A percentile compares a stretch with the other conserved stretches of the same genome.
phyloP scores from a whole-genome alignment of 2,329 filamentous ascomycete genomes.

The Stemphylium lycopersici region DNA sequence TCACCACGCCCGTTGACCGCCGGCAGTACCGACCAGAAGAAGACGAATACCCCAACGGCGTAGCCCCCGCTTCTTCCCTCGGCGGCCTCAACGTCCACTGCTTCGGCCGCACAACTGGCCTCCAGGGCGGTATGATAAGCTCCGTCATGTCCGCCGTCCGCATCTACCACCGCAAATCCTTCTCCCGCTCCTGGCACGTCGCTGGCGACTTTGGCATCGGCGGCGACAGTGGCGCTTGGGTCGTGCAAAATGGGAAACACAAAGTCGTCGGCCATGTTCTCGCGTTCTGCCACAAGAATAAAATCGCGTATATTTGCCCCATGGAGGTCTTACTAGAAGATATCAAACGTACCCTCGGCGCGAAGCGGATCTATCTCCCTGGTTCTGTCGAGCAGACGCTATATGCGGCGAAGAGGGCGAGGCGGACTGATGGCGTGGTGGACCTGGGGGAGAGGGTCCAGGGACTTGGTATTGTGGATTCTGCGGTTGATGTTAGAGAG shows the following conservation, averaged over 20 bases:
- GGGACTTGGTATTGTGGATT: constrained; percentile 41
- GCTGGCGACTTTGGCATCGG: constrained; percentile 71
- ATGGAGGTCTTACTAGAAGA: constrained; percentile 91
- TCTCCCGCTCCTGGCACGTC: constrained; percentile 73
- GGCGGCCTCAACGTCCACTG: constrained; percentile 83
- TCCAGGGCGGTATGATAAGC: constrained; percentile 79
- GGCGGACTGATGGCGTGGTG: constrained; percentile 15
- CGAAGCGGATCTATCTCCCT: constrained; percentile 72
- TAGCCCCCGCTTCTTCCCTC: constrained; percentile 66
- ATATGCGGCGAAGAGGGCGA: constrained; percentile 18
- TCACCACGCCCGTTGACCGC: constrained; percentile 44
- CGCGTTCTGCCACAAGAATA: constrained; percentile 81
- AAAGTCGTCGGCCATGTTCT: constrained; percentile 88
- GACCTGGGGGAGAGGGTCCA: constrained; percentile 37
- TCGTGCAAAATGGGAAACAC: constrained; percentile 79
- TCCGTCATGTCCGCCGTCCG: constrained; percentile 83
- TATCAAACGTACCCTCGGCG: constrained; percentile 78
- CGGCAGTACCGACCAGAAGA: constrained; percentile 44
- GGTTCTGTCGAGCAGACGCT: constrained; percentile 53
- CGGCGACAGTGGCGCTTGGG: constrained; percentile 92
- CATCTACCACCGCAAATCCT: constrained; percentile 81
- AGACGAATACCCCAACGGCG: constrained; percentile 60
- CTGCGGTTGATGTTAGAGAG: constrained; percentile 27
- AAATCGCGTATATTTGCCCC: constrained; percentile 88
- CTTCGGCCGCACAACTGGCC: constrained; percentile 82